Evolutionary conservation across 257 asterid species (phyloP).

Genomic region (Anisodus acutangulus): DNA sequence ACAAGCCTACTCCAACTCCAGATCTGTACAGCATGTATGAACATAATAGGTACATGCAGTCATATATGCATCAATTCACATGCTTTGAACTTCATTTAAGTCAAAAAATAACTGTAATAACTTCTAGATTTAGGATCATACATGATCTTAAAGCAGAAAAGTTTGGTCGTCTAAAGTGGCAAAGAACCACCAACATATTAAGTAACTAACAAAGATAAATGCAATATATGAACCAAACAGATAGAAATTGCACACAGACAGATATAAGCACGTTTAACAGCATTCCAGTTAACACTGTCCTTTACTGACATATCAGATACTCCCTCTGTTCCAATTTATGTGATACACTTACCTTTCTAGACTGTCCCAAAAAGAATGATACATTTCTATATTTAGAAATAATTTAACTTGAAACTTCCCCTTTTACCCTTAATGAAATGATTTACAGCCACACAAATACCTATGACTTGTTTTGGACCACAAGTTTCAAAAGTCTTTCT

Average conservation of each 20-base stretch:
- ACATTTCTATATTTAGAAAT: too few relatives aligned
- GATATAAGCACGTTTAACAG: background rate
- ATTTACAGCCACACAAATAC: too few relatives aligned
- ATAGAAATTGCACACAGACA: background rate
- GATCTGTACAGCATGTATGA: background rate
- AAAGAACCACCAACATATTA: background rate
- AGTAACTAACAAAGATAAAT: constrained; percentile 5
- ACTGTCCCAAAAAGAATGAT: too few relatives aligned
- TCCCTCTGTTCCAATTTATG: too few relatives aligned
- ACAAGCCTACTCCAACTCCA: background rate
- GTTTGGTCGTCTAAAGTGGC: background rate
- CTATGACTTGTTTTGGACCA: too few relatives aligned
- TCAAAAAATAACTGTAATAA: background rate
- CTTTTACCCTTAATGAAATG: too few relatives aligned
- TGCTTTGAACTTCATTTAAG: background rate
- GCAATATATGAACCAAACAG: background rate
- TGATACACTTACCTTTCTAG: too few relatives aligned
- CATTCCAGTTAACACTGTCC: constrained; percentile 5
- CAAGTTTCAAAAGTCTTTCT: too few relatives aligned
- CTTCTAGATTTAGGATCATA: background rate
- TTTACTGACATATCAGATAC: background rate
- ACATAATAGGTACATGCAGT: constrained; percentile 1
- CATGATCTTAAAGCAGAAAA: constrained; percentile 15
- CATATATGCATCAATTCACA: background rate
- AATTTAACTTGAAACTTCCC: too few relatives aligned